Conservation (phyloP, 2,329 filamentous ascomycete genomes). For the Septoria linicola region DNA sequence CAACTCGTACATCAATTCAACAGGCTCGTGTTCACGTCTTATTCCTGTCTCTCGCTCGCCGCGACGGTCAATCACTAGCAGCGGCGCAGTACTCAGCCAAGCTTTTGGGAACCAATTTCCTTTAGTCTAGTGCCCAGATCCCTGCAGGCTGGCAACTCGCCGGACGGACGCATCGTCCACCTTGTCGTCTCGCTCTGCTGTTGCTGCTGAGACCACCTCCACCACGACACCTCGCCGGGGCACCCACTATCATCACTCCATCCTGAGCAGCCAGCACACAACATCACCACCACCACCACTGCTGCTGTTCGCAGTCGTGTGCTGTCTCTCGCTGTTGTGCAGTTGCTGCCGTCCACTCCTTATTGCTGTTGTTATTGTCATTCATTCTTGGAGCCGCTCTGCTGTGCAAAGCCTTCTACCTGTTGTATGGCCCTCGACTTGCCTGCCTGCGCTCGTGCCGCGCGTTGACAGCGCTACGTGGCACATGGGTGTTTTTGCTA, state of each 20-base stretch:
- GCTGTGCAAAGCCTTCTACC: conserved; percentile 23
- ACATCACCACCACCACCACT: conserved; percentile 18
- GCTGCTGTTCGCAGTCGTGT: conserved; percentile 10
- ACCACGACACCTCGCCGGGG: too few relatives aligned
- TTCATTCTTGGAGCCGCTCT: conserved; percentile 25
- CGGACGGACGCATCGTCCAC: too few relatives aligned
- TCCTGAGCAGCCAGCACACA: conserved; percentile 10
- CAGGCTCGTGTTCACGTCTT: too few relatives aligned
- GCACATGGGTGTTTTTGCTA: conserved; percentile 10
- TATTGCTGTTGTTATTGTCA: conserved; percentile 18
- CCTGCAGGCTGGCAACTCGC: too few relatives aligned
- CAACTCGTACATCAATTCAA: too few relatives aligned
- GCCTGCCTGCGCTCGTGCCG: conserved; percentile 3
- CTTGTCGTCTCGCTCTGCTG: background rate
- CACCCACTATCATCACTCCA: conserved; percentile 6
- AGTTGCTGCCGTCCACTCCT: conserved; percentile 27
- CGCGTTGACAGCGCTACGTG: conserved; percentile 7
- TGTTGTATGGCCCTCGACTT: conserved; percentile 20
- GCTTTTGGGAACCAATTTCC: too few relatives aligned
- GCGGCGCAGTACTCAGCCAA: too few relatives aligned
- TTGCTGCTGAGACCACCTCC: too few relatives aligned
- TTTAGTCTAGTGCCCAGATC: too few relatives aligned
- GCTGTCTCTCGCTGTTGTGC: conserved; percentile 13
- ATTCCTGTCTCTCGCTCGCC: too few relatives aligned
- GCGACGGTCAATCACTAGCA: too few relatives aligned